A percentile compares a stretch with the other conserved stretches of the same genome.
Evolutionary conservation across 345 rosid genomes (phyloP).

Genomic region (Eucalyptus viminalis): DNA sequence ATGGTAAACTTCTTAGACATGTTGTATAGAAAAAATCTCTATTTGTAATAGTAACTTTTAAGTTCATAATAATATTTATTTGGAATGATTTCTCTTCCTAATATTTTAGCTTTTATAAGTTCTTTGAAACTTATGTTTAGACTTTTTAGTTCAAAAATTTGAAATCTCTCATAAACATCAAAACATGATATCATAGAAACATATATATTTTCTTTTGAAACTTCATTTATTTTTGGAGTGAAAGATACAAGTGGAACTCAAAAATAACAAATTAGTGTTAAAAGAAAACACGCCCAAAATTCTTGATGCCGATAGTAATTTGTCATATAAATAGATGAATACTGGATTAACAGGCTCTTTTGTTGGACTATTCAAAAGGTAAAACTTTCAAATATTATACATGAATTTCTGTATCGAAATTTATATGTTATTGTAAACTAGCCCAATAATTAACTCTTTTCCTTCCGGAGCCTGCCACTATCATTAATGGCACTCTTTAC

Average conservation of each 20-base stretch:
- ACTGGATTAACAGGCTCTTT: accelerated
- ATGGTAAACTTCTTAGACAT: too few species aligned
- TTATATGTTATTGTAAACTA: background rate
- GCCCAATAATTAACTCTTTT: background rate
- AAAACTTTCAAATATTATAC: background rate
- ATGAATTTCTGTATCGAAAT: accelerated
- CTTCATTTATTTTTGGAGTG: background rate
- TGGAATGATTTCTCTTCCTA: accelerated
- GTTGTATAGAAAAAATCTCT: too few species aligned
- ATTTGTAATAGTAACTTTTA: background rate
- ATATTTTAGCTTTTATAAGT: background rate
- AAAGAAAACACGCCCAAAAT: accelerated
- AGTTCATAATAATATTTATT: background rate
- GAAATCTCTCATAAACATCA: accelerated
- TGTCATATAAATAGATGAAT: background rate
- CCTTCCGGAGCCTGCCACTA: background rate
- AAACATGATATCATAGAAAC: background rate
- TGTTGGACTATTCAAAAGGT: background rate
- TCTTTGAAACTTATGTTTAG: background rate
- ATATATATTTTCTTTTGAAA: background rate
- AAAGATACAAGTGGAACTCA: background rate
- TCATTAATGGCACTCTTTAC: background rate
- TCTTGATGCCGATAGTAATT: accelerated
- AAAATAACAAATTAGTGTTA: background rate
- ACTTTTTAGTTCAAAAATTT: background rate